Conservation (phyloP, 345 rosid genomes). For the Salix exigua region DNA sequence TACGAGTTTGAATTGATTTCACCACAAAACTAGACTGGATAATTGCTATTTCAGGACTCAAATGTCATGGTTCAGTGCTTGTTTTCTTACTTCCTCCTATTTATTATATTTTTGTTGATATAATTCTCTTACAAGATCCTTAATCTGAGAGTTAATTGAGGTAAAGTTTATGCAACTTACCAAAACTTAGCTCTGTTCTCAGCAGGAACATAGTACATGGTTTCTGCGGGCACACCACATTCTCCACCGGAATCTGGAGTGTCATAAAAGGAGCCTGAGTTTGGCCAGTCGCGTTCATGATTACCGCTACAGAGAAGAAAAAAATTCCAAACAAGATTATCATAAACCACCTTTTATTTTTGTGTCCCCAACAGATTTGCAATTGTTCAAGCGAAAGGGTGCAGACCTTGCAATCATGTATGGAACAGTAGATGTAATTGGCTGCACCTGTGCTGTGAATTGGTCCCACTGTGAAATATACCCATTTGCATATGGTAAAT, state of each 20-base stretch:
- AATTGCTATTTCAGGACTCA: background rate
- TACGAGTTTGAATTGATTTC: background rate
- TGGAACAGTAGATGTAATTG: constrained; percentile 34
- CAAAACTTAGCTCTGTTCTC: constrained; percentile 67
- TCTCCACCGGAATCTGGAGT: constrained; percentile 60
- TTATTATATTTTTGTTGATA: background rate
- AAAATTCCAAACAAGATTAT: background rate
- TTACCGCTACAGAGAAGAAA: constrained; percentile 29
- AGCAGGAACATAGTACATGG: constrained; percentile 63
- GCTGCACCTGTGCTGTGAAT: constrained; percentile 41
- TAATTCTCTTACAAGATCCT: background rate
- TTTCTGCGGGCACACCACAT: constrained; percentile 64
- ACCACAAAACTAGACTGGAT: background rate
- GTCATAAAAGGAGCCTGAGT: constrained; percentile 42
- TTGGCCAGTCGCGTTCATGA: constrained; percentile 38
- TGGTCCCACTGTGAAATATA: constrained; percentile 50
- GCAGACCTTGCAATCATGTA: constrained; percentile 44
- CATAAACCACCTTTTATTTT: background rate
- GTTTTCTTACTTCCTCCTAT: background rate
- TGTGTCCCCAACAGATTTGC: too few species aligned
- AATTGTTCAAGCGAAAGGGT: background rate
- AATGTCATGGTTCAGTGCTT: too few species aligned
- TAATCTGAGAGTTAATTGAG: background rate
- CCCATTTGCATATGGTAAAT: constrained; percentile 41
- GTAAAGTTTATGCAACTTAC: constrained; percentile 24